Evolutionary conservation across 129 eudicot genomes (phyloP), one percentile per base, ranked within the genome.

Genomic region (Centrapalus pauciflorus): DNA sequence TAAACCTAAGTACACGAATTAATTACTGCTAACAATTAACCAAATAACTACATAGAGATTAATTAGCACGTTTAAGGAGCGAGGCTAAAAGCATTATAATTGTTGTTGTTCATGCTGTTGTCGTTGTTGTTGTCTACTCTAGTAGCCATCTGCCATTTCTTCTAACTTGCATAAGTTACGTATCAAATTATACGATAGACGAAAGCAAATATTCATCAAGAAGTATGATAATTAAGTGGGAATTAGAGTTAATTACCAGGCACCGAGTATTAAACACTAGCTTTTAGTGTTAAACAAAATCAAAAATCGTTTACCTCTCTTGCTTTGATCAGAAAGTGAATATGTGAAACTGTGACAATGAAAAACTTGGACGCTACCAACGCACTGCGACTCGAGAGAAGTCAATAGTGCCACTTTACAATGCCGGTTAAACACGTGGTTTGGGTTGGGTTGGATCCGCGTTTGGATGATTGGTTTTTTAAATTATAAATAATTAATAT

Each of bases 61-160:
- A 26, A 38, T 8, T 19, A 14, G 29, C 8, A 52, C 83, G 80
- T 38, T 82, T 82, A 23, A 73, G 75, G 72, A 76, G 2, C n/a
- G 71, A 54, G 3, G 63, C 56, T 2, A 70, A n/a, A 14, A 51
- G 79, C n/a, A 68, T 19, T 69, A 48, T 12, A 8, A 11, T 13
- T 33, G 48, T 2, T 67, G 64, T 14, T 50, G 73, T 5, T 67
- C 61, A 30, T 13, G 55, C 11, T 64, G 38, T 0, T 45, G 23
- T 1, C 17, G 52, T 45, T 45, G 14, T 4, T 29, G 46, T 12
- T 59, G 80, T 49, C 68, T 63, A 46, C 56, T 75, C 81, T 78
- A 82, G 17, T 41, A 74, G 7, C 71, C 71, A 41, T 82, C 87
- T 23, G 80, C 87, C 83, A 82, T 82, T 48, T 21, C 48, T 66